Evolutionary conservation across 2,329 filamentous ascomycete species (phyloP).

Genomic region (Beauveria brongniartii): DNA sequence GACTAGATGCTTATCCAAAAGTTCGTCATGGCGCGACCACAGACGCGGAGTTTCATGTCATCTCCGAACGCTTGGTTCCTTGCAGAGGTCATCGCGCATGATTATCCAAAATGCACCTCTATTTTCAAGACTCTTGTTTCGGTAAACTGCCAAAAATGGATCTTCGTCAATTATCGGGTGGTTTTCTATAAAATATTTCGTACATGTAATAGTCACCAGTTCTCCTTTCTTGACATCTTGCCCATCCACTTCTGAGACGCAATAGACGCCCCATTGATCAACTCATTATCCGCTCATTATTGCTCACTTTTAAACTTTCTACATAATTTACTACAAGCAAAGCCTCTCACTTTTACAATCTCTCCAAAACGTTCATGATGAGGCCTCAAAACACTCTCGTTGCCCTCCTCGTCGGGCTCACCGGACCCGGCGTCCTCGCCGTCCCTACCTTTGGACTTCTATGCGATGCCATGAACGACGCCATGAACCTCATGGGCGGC

Average conservation of each 20-base stretch:
- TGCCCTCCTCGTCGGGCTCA: neutral
- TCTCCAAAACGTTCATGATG: neutral
- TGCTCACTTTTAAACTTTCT: neutral
- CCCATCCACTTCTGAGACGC: neutral
- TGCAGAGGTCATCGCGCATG: neutral
- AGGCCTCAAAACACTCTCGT: neutral
- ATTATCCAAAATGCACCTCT: neutral
- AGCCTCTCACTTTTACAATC: neutral
- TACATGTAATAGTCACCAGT: neutral
- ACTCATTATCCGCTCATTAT: neutral
- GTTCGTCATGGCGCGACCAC: neutral
- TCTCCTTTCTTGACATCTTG: neutral
- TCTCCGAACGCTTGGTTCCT: neutral
- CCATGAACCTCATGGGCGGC: neutral
- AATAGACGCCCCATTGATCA: neutral
- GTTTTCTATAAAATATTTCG: neutral
- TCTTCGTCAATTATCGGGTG: neutral
- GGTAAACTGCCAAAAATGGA: neutral
- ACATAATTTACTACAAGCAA: neutral
- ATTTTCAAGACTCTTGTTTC: neutral
- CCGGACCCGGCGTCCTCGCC: neutral
- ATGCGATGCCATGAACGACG: neutral
- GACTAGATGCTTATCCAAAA: neutral
- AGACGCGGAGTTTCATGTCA: neutral
- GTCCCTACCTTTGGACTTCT: neutral